phyloP scores from a whole-genome alignment of 1,284 basidiomycete species.

The Phlebopus sp. region DNA sequence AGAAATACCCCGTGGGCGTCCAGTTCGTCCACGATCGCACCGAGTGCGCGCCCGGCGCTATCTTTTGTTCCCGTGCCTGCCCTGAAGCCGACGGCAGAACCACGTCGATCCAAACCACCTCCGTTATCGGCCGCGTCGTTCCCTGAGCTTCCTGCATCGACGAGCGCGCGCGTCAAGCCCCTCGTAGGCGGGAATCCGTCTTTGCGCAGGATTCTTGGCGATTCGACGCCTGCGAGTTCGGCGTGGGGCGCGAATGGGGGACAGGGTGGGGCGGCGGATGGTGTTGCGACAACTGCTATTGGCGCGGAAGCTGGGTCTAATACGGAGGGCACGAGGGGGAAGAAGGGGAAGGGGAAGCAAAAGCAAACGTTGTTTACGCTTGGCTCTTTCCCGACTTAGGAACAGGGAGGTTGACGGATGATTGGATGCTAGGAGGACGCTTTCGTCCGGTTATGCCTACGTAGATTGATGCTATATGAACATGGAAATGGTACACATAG shows the following conservation, averaged over 20 bases:
- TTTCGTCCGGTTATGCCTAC: too few relatives aligned
- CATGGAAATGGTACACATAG: too few relatives aligned
- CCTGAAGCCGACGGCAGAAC: constrained; percentile 16
- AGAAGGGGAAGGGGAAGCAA: constrained; percentile 79
- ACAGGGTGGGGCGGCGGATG: constrained; percentile 12
- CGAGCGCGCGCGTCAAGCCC: constrained; percentile 43
- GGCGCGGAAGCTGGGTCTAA: constrained; percentile 12
- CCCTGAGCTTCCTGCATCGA: constrained; percentile 62
- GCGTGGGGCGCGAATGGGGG: constrained; percentile 44
- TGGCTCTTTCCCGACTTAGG: constrained; percentile 58
- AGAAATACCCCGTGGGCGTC: constrained; percentile 59
- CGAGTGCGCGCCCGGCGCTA: constrained; percentile 9
- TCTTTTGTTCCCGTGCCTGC: constrained; percentile 3
- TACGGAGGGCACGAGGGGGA: constrained; percentile 50
- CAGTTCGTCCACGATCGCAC: constrained; percentile 29
- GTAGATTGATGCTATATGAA: too few relatives aligned
- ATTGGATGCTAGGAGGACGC: too few relatives aligned
- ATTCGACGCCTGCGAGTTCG: constrained; percentile 41
- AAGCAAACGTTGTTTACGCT: constrained; percentile 81
- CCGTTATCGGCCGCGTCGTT: constrained; percentile 62
- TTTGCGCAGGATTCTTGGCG: constrained; percentile 69
- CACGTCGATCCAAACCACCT: constrained; percentile 25
- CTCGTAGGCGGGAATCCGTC: constrained; percentile 65
- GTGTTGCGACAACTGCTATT: constrained; percentile 6
- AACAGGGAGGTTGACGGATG: too few relatives aligned